Base-by-base conservation (phyloP, 805 yeast genomes). In the Lipomyces starkeyi region DNA sequence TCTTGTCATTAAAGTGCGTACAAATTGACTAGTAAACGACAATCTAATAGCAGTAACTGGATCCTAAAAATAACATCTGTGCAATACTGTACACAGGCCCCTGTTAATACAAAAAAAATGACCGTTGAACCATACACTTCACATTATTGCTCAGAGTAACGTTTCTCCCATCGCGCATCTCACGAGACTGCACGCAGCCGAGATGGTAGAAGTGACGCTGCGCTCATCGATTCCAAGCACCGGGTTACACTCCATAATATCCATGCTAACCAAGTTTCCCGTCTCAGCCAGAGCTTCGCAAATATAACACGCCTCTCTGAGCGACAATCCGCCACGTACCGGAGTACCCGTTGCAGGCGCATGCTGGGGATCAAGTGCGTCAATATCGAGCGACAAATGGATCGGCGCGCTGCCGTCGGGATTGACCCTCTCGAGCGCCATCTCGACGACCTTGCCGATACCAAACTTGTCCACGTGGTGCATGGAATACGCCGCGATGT, bases 331-430 rank as follows among this genome's bases (percentile, higher is more conserved):
- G 72, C 98, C 98, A 78, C 97, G 88, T 17, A 94, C 99, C 56
- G 98, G 94, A 0, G 99, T 95, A 64, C 99, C 99, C 0, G 99
- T 94, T 53, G 98, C 97, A 22, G 97, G 98, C 14, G 95, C 97
- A 76, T 83, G 93, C 70, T 87, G 84, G 59, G 98, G 98, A 80
- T 94, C 99, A 67, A 95, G 89, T 56, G 98, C 98, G 80, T 94
- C 99, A 57, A 94, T 98, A 77, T 94, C 99, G 78, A 93, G 94
- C 34, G 96, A 89, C 72, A 95, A 80, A 82, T 94, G 97, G 71
- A 95, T 84, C 61, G 99, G 98, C 14, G 85, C 80, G 64, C 84
- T 81, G 25, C 87, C 84, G 64, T 86, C 84, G 17, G 97, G 97
- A 79, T 90, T 90, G 74, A 95, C 82, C 35, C 85, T 84, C 70